Base-by-base conservation (phyloP, 345 rosid genomes). In the Psidium guajava region DNA sequence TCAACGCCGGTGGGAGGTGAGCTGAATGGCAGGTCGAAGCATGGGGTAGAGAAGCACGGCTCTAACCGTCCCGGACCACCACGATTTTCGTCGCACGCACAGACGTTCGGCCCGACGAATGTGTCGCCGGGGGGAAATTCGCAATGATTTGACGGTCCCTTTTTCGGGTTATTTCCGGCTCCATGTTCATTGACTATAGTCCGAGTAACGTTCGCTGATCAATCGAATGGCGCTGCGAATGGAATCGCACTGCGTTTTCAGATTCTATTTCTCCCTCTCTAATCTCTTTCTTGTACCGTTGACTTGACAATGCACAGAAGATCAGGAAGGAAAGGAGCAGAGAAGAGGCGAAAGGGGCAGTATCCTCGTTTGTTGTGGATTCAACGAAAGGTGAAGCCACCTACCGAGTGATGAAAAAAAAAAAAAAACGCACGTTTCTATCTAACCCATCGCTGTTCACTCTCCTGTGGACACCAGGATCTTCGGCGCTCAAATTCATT, bases 1-100 rank as follows among this genome's bases (percentile, higher is more conserved):
- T 69, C 80, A 69, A 20, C 47, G 10, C 80, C 10, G 21, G 28
- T 12, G 55, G 27, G 14, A 40, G 25, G 1, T 14, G 74, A 51
- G 86, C 85, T 85, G 91, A 86, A 85, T 52, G 92, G 88, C 85
- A 75, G 90, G 82, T 86, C 32, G 77, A 58, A 83, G 84, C 86
- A 69, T 25, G 89, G 13, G 18, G 82, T 22, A 6, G 55, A 2
- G 55, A 16, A 24, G 64, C 27, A 5, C 54, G 32, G 14, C 3
- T 14, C 57, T 8, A 83, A 54, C 64, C 21, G 73, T 58, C 85
- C 11, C 54, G 7, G 24, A 82, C 49, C 49, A 82, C 49, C 49
- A 56, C 5, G 22, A 42, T 47, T 22, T 20, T 40, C 15, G 3
- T 20, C 4, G 4, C 7, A 21, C 24, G 24, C 25, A 3, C 57